Evolutionary conservation across 306 rosid genomes (phyloP).

Genomic region (Albizia julibrissin): DNA sequence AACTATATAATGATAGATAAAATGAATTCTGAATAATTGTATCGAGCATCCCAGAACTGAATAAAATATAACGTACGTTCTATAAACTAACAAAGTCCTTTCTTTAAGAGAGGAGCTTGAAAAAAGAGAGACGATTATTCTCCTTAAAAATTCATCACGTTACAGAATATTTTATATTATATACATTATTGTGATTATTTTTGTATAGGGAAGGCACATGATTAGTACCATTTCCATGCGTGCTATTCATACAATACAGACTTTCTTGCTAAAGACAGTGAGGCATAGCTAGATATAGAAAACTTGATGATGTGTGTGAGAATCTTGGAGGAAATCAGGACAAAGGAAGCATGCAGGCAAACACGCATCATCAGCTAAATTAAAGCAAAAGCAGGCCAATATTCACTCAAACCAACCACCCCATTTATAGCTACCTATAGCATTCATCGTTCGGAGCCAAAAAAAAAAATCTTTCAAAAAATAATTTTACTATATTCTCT

Average conservation of each 20-base stretch:
- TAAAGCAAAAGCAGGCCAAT: slow-evolving; percentile 28
- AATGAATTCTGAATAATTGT: background rate
- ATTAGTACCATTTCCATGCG: slow-evolving; percentile 2
- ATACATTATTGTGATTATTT: background rate
- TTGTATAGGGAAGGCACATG: background rate
- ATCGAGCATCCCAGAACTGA: background rate
- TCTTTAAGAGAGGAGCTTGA: background rate
- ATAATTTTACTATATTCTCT: slow-evolving; percentile 10
- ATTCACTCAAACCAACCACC: slow-evolving; percentile 46
- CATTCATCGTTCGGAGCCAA: background rate
- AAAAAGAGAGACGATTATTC: background rate
- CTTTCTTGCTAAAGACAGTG: slow-evolving; percentile 5
- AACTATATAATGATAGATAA: background rate
- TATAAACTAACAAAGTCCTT: background rate
- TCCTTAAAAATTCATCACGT: background rate
- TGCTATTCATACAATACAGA: background rate
- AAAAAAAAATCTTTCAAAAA: background rate
- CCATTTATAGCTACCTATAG: slow-evolving; percentile 22
- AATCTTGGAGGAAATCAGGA: slow-evolving; percentile 14
- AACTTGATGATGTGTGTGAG: slow-evolving; percentile 10
- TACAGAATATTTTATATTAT: background rate
- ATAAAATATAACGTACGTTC: background rate
- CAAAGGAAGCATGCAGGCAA: slow-evolving; percentile 16
- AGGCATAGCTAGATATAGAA: slow-evolving; percentile 15
- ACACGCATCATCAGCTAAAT: slow-evolving; percentile 1